These are phyloP conservation scores for Colletotrichum neosansevieriae DNA, from an alignment of 2,329 filamentous ascomycete genomes.

Conservation along the genomic window DNA sequence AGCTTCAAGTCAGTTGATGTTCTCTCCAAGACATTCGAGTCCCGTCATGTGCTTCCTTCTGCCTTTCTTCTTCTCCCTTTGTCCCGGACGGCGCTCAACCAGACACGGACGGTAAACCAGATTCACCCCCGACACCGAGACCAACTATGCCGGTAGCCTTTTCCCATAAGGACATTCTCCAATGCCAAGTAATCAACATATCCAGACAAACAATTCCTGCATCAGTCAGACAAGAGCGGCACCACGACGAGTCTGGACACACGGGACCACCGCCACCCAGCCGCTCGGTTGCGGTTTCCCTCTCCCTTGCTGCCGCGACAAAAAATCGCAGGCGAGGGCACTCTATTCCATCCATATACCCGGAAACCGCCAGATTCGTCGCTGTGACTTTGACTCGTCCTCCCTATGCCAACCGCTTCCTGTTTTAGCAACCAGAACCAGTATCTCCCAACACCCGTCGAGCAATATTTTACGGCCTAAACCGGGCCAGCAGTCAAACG, in stretches of 20 bases:
- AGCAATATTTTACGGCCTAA: not conserved
- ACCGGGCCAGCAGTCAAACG: not conserved
- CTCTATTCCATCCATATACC: not conserved
- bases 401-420: too few relatives aligned
- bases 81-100: not conserved
- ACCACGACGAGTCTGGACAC: not conserved
- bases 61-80: not conserved
- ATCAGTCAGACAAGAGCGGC: not conserved
- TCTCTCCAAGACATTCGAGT: not conserved
- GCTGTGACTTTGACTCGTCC: too few relatives aligned
- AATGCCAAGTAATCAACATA: not conserved
- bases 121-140: not conserved
- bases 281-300: constrained; percentile 21
- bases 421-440: too few relatives aligned
- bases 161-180: too few relatives aligned
- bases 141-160: not conserved
- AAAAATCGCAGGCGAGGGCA: not conserved
- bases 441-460: too few relatives aligned
- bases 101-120: not conserved
- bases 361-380: too few relatives aligned
- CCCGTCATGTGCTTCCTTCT: not conserved
- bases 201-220: not conserved
- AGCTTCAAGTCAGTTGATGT: not conserved
- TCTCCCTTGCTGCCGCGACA: not conserved
- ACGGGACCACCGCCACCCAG: constrained; percentile 11